Evolutionary conservation across 2,329 filamentous ascomycete species (phyloP).

Genomic region (Onygenales sp.): DNA sequence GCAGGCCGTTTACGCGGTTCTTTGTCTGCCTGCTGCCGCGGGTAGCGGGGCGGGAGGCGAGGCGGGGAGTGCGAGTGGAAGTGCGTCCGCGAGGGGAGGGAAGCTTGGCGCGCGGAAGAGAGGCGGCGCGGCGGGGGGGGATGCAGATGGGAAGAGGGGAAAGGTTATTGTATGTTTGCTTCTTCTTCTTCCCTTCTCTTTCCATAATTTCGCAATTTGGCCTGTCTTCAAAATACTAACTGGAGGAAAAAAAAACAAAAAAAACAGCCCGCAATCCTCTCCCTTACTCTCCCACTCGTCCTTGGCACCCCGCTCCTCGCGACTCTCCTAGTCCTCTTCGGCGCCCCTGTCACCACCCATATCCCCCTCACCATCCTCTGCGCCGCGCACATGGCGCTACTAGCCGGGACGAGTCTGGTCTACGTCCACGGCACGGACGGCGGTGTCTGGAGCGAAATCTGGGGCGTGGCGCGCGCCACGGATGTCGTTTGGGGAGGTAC

Average conservation of each 20-base stretch:
- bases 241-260: neutral
- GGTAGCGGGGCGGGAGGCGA: neutral
- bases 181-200: neutral
- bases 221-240: neutral
- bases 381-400: slow-evolving; percentile 69
- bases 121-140: slow-evolving; percentile 4
- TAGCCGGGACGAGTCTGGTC: slow-evolving; percentile 69
- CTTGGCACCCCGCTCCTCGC: slow-evolving; percentile 49
- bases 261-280: slow-evolving; percentile 58
- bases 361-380: slow-evolving; percentile 67
- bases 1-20: slow-evolving; percentile 51
- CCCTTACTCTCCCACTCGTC: slow-evolving; percentile 46
- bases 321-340: slow-evolving; percentile 70
- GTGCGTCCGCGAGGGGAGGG: slow-evolving; percentile 1
- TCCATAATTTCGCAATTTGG: neutral
- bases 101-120: slow-evolving; percentile 5
- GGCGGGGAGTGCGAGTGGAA: slow-evolving; percentile 9
- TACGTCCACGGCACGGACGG: slow-evolving; percentile 76
- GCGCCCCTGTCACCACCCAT: slow-evolving; percentile 80
- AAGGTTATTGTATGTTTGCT: slow-evolving; percentile 17
- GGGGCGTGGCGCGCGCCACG: slow-evolving; percentile 60
- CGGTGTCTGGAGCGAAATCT: slow-evolving; percentile 58
- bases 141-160: slow-evolving; percentile 9
- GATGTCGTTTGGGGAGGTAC: slow-evolving; percentile 79
- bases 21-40: slow-evolving; percentile 42